Conservation (phyloP, 495 filamentous ascomycete genomes). For the Bombardia bombarda region DNA sequence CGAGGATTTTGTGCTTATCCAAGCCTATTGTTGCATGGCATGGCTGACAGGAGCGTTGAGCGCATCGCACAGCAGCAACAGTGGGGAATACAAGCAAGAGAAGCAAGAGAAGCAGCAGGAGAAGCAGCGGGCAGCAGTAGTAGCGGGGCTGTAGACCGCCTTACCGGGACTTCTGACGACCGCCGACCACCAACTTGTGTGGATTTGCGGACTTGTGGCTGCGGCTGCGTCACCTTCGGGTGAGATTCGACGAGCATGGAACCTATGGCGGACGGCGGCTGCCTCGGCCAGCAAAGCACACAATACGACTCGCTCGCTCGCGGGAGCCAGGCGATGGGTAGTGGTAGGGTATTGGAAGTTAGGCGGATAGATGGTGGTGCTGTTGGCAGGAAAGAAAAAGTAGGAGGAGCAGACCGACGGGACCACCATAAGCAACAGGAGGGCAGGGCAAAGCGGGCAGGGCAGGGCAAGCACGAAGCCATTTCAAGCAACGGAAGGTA, state of each 20-base stretch:
- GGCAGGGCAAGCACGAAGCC: too few species aligned
- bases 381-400: neutral
- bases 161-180: neutral
- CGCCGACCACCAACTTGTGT: neutral
- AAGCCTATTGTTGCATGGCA: neutral
- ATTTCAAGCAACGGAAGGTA: too few species aligned
- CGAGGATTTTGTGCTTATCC: neutral
- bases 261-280: neutral
- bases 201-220: too few species aligned
- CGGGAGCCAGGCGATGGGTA: too few species aligned
- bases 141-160: neutral
- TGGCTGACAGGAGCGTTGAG: neutral
- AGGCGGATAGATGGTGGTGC: too few species aligned
- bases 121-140: too few species aligned
- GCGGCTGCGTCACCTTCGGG: neutral
- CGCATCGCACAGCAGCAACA: neutral
- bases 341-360: too few species aligned
- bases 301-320: too few species aligned
- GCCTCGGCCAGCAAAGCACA: neutral
- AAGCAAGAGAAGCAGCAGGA: neutral
- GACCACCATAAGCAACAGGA: too few species aligned
- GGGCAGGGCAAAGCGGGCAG: too few species aligned
- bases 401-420: too few species aligned
- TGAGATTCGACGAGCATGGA: neutral
- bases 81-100: neutral